Percentiles rank a stretch among this genome's conserved stretches.
phyloP scores from a whole-genome alignment of 345 rosid species.

The Lagerstroemia speciosa region DNA sequence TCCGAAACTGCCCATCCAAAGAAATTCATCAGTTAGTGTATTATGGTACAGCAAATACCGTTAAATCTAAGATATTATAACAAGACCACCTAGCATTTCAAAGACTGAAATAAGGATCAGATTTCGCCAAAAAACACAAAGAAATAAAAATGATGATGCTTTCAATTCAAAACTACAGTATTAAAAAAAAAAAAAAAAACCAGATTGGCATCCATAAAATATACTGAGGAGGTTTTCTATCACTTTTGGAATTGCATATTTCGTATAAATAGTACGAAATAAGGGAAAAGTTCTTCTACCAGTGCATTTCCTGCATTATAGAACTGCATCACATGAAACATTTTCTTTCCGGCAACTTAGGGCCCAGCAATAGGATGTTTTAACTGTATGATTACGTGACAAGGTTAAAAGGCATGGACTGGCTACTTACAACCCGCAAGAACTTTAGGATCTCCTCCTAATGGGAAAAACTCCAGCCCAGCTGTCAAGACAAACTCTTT shows the following conservation, averaged over 20 bases:
- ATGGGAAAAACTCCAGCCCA: conserved; percentile 90
- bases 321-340: neutral
- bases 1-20: neutral
- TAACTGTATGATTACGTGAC: neutral
- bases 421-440: conserved; percentile 89
- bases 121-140: neutral
- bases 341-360: neutral
- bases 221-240: neutral
- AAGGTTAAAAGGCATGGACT: neutral
- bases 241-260: no score
- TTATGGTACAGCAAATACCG: neutral
- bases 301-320: neutral
- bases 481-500: conserved; percentile 96
- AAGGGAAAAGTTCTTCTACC: neutral
- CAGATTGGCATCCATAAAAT: neutral
- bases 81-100: neutral
- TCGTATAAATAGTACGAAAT: neutral
- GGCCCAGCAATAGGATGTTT: neutral
- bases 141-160: neutral
- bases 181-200: no score
- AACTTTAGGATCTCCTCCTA: conserved; percentile 98
- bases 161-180: neutral
- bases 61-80: neutral
- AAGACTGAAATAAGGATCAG: neutral
- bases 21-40: neutral